Evolutionary conservation across 1,139 yeast genomes (phyloP), one percentile per base, ranked within the genome.

Genomic region (Yamadazyma dushanensis): DNA sequence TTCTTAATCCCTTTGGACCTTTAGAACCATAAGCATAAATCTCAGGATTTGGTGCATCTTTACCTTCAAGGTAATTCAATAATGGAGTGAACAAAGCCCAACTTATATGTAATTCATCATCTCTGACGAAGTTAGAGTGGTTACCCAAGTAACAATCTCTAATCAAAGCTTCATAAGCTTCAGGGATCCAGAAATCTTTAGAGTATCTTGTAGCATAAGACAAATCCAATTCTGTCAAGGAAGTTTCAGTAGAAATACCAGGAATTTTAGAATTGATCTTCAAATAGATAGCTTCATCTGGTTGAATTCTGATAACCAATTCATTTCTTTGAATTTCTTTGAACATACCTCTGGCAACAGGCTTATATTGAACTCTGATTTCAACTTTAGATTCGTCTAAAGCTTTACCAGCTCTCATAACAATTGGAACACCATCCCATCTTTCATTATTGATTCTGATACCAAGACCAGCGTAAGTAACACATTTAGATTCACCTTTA

Each of bases 351-450:
- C 76, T 73, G 18, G 89, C 82, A 37, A 85, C 94, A 32, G 85
- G 84, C 65, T 83, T 88, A 70, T 84, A 92, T 69, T 92, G 97
- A 46, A 94, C 71, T 62, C 97, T 79, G 47, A 94, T 83, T 67
- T 94, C 98, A 38, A 92, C 98, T 70, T 89, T 86, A 39, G 89
- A 83, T 56, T 84, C 92, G 56, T 89, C 87, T 41, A 90, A 71
- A 11, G 97, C 97, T 68, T 92, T 92, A 55, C 99, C 99, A 16
- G 97, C 98, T 66, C 96, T 80, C 71, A 92, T 71, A 36, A 92
- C 84, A 56, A 92, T 80, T 38, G 99, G 99, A 33, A 92, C 97
- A 52, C 97, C 97, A 47, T 85, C 92, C 99, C 99, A 92, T 60
- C 97, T 80, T 63, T 90, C 97, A 61, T 89, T 94, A 54, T 81